These are phyloP conservation scores for Solidago caesia DNA, from an alignment of 129 eudicot genomes.

Conservation along the genomic window DNA sequence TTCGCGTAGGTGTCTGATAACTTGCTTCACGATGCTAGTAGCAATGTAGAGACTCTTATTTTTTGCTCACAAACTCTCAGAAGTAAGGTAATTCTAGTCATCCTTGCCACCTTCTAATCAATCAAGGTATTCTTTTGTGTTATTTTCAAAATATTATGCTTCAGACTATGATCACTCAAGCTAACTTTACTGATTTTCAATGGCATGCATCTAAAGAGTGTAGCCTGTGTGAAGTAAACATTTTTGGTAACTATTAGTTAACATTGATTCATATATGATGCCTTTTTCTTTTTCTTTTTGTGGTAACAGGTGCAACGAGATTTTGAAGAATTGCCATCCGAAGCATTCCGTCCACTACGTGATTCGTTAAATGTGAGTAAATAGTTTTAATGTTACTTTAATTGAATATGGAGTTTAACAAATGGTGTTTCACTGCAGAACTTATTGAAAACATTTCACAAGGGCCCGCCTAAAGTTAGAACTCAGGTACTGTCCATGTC, in stretches of 20 bases:
- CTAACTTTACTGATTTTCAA: too few species aligned
- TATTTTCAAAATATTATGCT: background rate
- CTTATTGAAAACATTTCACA: conserved; percentile 81
- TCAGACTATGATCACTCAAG: background rate
- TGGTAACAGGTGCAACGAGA: conserved; percentile 84
- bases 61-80: conserved; percentile 97
- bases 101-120: background rate
- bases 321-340: conserved; percentile 97
- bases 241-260: conserved; percentile 19
- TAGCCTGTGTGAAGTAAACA: conserved; percentile 1
- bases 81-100: conserved; percentile 69
- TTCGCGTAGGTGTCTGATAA: conserved; percentile 83
- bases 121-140: conserved; percentile 8
- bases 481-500: conserved; percentile 72
- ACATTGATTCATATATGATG: conserved; percentile 5
- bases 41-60: conserved; percentile 83
- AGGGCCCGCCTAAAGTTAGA: conserved; percentile 98
- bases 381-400: conserved; percentile 3
- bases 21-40: conserved; percentile 86
- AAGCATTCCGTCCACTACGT: conserved; percentile 93
- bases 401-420: conserved; percentile 21
- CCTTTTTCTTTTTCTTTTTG: background rate
- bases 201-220: background rate
- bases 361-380: conserved; percentile 77
- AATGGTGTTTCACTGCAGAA: conserved; percentile 50